Evolutionary conservation across 164 flowering plant genomes (phyloP).

Genomic region (Warburgia ugandensis): DNA sequence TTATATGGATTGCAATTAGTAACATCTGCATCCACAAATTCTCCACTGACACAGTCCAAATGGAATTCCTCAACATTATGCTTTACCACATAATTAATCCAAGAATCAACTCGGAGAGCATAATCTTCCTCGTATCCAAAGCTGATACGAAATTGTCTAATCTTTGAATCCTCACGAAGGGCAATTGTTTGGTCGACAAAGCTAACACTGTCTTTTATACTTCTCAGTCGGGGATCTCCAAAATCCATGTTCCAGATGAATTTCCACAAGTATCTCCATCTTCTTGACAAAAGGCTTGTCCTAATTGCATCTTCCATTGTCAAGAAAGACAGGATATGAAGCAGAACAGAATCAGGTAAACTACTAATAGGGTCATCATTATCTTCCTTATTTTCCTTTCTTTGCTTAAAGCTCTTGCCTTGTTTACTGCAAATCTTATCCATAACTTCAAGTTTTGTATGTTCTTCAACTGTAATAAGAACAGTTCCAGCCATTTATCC

Average conservation of each 20-base stretch:
- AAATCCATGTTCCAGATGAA: not conserved
- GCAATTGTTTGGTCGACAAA: not conserved
- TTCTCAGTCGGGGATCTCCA: not conserved
- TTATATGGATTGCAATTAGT: not conserved
- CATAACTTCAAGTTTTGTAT: too few species aligned
- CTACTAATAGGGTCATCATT: not conserved
- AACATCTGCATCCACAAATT: not conserved
- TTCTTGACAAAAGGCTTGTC: not conserved
- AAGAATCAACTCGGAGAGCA: not conserved
- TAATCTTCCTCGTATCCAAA: not conserved
- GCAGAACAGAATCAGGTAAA: not conserved
- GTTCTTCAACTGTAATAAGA: too few species aligned
- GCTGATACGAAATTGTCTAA: not conserved
- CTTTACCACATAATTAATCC: not conserved
- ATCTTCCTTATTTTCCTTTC: too few species aligned
- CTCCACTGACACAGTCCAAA: not conserved
- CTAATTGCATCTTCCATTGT: not conserved
- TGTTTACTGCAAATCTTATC: too few species aligned
- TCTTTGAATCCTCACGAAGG: not conserved
- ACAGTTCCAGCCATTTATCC: too few species aligned
- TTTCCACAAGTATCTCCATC: slow-evolving; percentile 1
- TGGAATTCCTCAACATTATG: slow-evolving; percentile 2
- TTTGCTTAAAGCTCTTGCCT: too few species aligned
- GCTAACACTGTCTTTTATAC: not conserved
- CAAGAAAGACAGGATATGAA: not conserved